phyloP scores from a whole-genome alignment of 1,284 basidiomycete genomes.

The Irpex rosettiformis region DNA sequence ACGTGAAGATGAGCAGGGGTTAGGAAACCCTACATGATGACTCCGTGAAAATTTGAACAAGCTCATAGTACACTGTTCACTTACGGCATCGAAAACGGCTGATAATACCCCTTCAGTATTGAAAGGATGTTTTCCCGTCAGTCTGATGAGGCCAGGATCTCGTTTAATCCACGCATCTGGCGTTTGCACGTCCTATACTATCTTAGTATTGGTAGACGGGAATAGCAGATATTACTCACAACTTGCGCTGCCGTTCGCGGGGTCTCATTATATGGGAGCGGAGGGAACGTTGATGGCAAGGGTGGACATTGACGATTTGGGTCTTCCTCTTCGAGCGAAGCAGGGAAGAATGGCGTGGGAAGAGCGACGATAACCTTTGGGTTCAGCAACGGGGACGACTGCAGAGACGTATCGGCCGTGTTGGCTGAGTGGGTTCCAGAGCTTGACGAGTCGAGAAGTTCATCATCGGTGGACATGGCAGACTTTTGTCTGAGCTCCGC shows the following conservation, averaged over 20 bases:
- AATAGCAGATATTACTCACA: constrained; percentile 8
- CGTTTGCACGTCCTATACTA: constrained; percentile 1
- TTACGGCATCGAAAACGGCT: constrained; percentile 41
- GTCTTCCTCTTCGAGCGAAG: constrained; percentile 7
- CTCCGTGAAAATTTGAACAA: not conserved
- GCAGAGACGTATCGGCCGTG: constrained; percentile 5
- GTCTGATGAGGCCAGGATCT: constrained; percentile 38
- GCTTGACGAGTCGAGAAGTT: not conserved
- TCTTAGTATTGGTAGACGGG: not conserved
- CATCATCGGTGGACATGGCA: not conserved
- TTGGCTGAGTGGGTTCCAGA: not conserved
- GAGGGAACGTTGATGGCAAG: constrained; percentile 13
- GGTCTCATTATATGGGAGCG: constrained; percentile 16
- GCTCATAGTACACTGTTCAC: constrained; percentile 1
- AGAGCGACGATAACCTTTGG: not conserved
- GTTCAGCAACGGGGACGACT: not conserved
- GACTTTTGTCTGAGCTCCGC: too few relatives aligned
- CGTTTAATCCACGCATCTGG: constrained; percentile 44
- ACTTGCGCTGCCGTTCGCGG: constrained; percentile 10
- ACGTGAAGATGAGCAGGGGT: constrained; percentile 65
- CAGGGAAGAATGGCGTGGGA: constrained; percentile 13
- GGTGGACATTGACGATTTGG: constrained; percentile 13
- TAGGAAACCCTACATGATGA: constrained; percentile 48
- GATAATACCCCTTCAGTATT: constrained; percentile 54
- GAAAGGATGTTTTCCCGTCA: constrained; percentile 63